Percentiles rank a stretch among this genome's conserved stretches.
Conservation (phyloP, 2,329 filamentous ascomycete genomes). For the Cercospora sp. region DNA sequence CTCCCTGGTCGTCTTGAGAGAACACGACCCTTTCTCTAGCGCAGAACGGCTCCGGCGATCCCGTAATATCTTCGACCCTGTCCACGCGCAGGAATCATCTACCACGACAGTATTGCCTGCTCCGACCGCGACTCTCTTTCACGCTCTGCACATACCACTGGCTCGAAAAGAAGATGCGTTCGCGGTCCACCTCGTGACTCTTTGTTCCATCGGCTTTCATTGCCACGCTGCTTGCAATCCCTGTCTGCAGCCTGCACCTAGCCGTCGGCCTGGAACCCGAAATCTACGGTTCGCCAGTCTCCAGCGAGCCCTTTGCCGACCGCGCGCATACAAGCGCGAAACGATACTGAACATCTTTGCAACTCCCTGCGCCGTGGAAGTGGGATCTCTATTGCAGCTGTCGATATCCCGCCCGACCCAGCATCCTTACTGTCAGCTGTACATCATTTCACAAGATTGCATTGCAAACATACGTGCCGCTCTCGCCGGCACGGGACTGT, state of each 20-base stretch:
- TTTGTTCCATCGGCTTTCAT: slow-evolving; percentile 20
- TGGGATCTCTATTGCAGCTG: slow-evolving; percentile 24
- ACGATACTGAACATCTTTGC: slow-evolving; percentile 8
- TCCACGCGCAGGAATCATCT: slow-evolving; percentile 14
- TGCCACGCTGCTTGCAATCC: slow-evolving; percentile 23
- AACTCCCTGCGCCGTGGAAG: slow-evolving; percentile 22
- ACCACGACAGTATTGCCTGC: slow-evolving; percentile 1
- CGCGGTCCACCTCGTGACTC: slow-evolving; percentile 12
- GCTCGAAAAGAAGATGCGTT: slow-evolving; percentile 15
- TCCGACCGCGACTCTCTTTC: not conserved
- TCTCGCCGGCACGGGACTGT: slow-evolving; percentile 10
- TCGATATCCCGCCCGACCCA: slow-evolving; percentile 21
- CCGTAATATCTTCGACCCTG: slow-evolving; percentile 12
- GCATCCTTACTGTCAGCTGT: slow-evolving; percentile 17
- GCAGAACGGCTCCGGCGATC: slow-evolving; percentile 17
- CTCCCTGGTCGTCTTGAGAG: slow-evolving; percentile 11
- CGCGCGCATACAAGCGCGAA: slow-evolving; percentile 4
- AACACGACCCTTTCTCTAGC: slow-evolving; percentile 19
- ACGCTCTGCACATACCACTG: not conserved
- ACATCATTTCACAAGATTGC: slow-evolving; percentile 12
- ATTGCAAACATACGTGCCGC: slow-evolving; percentile 13
- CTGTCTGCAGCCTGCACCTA: slow-evolving; percentile 24
- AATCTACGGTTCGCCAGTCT: slow-evolving; percentile 17
- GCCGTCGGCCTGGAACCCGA: slow-evolving; percentile 21
- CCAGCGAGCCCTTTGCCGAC: slow-evolving; percentile 10